Conservation (phyloP, 495 filamentous ascomycete genomes). For the Haplographium delicatum region DNA sequence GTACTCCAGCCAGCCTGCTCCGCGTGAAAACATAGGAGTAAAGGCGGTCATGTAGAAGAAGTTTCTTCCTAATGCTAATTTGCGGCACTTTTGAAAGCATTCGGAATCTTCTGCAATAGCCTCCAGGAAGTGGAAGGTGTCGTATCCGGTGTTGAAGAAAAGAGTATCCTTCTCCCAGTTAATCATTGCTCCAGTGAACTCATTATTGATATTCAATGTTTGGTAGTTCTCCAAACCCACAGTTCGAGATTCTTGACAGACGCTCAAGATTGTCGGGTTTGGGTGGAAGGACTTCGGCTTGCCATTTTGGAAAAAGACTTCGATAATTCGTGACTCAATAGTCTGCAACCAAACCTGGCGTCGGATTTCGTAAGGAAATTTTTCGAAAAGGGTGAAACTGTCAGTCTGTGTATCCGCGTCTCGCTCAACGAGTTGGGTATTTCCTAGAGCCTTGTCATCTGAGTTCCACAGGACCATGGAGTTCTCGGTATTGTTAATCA, state of each 20-base stretch:
- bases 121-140: background rate
- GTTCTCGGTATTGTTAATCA: no score
- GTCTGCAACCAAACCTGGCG: background rate
- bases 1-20: no score
- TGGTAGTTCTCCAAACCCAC: background rate
- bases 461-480: no score
- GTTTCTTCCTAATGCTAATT: background rate
- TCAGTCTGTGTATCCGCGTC: no score
- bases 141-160: background rate
- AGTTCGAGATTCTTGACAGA: background rate
- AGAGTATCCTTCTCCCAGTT: conserved; percentile 1
- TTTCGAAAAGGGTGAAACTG: background rate
- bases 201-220: background rate
- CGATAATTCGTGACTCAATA: background rate
- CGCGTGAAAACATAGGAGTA: no score
- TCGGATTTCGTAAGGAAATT: conserved; percentile 2
- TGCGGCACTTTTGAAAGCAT: background rate
- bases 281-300: background rate
- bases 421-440: no score
- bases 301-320: background rate
- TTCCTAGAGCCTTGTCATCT: no score
- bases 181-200: background rate
- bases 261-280: background rate
- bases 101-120: background rate
- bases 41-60: background rate